These are phyloP conservation scores for Xylaria acuta DNA, from an alignment of 495 filamentous ascomycete species.

Conservation along the genomic window DNA sequence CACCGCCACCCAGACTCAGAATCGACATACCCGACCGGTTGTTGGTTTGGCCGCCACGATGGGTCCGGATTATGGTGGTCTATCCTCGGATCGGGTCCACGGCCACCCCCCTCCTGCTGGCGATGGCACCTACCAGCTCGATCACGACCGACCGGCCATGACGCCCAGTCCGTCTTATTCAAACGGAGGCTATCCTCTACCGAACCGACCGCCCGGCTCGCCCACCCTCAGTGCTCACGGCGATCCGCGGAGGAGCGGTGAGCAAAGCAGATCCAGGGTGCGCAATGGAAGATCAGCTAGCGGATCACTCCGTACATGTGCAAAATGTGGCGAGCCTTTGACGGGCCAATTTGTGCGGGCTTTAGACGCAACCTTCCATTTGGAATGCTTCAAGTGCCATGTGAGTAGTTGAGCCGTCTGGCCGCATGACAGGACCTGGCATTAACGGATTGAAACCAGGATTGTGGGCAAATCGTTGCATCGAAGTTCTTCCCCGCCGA, in stretches of 20 bases:
- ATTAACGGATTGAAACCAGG: constrained; percentile 59
- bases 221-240: constrained; percentile 49
- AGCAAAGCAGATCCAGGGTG: constrained; percentile 54
- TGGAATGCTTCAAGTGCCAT: constrained; percentile 97
- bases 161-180: constrained; percentile 46
- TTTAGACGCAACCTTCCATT: constrained; percentile 88
- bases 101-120: constrained; percentile 38
- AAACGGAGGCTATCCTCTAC: constrained; percentile 44
- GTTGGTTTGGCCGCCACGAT: constrained; percentile 41
- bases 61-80: constrained; percentile 45
- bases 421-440: constrained; percentile 17
- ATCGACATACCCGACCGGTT: constrained; percentile 30
- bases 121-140: constrained; percentile 41
- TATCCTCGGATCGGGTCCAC: constrained; percentile 42
- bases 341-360: constrained; percentile 97
- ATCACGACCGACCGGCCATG: constrained; percentile 45
- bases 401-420: constrained; percentile 60
- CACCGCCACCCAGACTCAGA: constrained; percentile 22
- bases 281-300: constrained; percentile 55
- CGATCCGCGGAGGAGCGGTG: constrained; percentile 50
- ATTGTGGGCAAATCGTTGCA: constrained; percentile 94
- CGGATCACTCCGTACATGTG: constrained; percentile 71
- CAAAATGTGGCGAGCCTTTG: constrained; percentile 84
- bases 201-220: constrained; percentile 43
- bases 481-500: constrained; percentile 99